A percentile compares a stretch with the other conserved stretches of the same genome.
phyloP scores from a whole-genome alignment of 345 rosid genomes.

The Eucalyptus sp. region DNA sequence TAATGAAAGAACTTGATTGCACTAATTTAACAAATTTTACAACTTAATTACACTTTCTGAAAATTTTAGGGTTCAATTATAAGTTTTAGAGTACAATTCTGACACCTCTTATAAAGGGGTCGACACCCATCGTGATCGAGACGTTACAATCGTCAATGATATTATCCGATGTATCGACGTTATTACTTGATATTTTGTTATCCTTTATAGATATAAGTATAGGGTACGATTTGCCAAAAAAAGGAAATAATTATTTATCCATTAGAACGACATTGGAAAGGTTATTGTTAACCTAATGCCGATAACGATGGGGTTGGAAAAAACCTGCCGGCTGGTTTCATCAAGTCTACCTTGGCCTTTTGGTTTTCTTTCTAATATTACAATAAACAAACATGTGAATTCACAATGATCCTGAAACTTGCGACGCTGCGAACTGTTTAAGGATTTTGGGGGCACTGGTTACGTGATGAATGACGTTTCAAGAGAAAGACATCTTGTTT shows the following conservation, averaged over 20 bases:
- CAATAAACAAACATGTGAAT: not conserved
- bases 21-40: not conserved
- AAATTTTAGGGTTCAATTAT: too few species aligned
- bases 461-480: not conserved
- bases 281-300: not conserved
- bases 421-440: not conserved
- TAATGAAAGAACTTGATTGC: accelerated
- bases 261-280: not conserved
- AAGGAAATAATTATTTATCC: not conserved
- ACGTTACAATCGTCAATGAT: not conserved
- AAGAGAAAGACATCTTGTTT: not conserved
- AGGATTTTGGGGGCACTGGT: not conserved
- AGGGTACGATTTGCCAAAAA: not conserved
- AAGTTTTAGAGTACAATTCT: not conserved
- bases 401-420: not conserved
- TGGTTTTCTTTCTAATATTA: not conserved
- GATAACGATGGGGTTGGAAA: not conserved
- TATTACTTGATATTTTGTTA: not conserved
- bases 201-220: not conserved
- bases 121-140: accelerated
- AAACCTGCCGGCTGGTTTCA: not conserved
- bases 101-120: not conserved
- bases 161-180: not conserved
- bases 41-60: too few species aligned
- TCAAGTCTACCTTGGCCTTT: not conserved